Evolutionary conservation across 2,329 filamentous ascomycete species (phyloP).

Genomic region (Monosporascus sp.): DNA sequence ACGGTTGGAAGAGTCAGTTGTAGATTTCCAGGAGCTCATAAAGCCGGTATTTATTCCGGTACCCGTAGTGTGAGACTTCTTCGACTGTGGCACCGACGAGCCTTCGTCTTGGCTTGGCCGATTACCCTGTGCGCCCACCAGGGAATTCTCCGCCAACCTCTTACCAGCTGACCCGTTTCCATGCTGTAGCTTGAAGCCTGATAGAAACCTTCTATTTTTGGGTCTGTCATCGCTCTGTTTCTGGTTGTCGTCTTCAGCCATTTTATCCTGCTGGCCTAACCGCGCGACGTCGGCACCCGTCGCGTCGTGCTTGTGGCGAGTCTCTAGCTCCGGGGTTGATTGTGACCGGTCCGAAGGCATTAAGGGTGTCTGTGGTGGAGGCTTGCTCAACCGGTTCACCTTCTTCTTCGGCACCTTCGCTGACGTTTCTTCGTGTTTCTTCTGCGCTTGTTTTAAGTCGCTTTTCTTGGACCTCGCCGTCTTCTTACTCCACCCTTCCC

Average conservation of each 20-base stretch:
- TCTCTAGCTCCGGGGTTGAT: constrained; percentile 22
- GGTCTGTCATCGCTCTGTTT: constrained; percentile 17
- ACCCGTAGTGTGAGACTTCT: constrained; percentile 8
- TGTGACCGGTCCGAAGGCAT: constrained; percentile 18
- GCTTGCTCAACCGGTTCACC: constrained; percentile 34
- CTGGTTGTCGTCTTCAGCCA: constrained; percentile 9
- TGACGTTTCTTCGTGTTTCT: constrained; percentile 34
- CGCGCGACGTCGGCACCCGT: constrained; percentile 11
- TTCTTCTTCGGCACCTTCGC: constrained; percentile 33
- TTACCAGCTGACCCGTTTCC: constrained; percentile 21
- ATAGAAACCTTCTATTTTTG: constrained; percentile 25
- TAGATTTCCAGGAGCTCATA: constrained; percentile 18
- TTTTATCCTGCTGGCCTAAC: constrained; percentile 9
- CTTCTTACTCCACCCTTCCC: constrained; percentile 52
- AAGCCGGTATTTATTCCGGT: constrained; percentile 12
- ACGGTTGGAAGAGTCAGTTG: constrained; percentile 23
- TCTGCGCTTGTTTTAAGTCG: constrained; percentile 33
- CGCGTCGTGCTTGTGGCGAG: constrained; percentile 12
- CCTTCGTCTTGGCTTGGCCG: constrained; percentile 8
- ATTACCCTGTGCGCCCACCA: constrained; percentile 11
- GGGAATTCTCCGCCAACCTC: constrained; percentile 17
- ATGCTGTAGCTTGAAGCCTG: constrained; percentile 21
- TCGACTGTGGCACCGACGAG: constrained; percentile 8
- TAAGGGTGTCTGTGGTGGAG: constrained; percentile 24
- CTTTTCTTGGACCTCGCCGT: constrained; percentile 44